These are phyloP conservation scores for Eucalyptus caleyi DNA, from an alignment of 345 rosid species.

Conservation along the genomic window DNA sequence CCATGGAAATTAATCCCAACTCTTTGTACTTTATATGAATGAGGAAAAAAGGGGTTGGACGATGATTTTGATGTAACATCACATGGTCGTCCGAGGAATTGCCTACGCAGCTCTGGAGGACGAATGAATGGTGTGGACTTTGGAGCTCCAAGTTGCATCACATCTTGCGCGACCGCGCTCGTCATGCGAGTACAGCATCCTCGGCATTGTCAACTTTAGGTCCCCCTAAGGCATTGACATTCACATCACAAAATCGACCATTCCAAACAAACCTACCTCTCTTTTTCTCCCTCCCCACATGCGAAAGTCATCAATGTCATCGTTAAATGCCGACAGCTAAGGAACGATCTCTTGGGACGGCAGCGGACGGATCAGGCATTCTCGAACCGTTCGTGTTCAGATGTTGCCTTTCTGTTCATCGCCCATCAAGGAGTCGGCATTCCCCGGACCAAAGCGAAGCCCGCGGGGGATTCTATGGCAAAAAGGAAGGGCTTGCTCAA, in stretches of 20 bases:
- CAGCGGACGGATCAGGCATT: background rate
- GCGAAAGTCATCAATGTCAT: background rate
- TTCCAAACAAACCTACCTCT: background rate
- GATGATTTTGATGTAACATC: background rate
- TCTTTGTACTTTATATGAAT: background rate
- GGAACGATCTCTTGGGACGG: background rate
- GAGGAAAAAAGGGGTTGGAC: background rate
- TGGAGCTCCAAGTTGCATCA: background rate
- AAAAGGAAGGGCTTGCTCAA: background rate
- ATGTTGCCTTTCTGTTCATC: background rate
- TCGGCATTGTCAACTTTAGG: background rate
- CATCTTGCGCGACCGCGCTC: background rate
- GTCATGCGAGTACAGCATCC: background rate
- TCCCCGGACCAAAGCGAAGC: background rate
- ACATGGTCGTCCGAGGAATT: background rate
- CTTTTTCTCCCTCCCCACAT: background rate
- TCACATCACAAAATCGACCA: background rate
- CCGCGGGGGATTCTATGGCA: background rate
- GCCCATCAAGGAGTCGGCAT: background rate
- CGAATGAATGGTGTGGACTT: background rate
- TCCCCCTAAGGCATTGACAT: background rate
- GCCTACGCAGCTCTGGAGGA: background rate
- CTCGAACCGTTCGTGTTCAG: background rate
- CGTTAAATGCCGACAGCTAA: background rate
- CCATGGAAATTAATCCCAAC: background rate